Percentiles rank a stretch among this genome's conserved stretches.
Conservation (phyloP, 2,329 filamentous ascomycete species). For the Lecanosticta acicola region DNA sequence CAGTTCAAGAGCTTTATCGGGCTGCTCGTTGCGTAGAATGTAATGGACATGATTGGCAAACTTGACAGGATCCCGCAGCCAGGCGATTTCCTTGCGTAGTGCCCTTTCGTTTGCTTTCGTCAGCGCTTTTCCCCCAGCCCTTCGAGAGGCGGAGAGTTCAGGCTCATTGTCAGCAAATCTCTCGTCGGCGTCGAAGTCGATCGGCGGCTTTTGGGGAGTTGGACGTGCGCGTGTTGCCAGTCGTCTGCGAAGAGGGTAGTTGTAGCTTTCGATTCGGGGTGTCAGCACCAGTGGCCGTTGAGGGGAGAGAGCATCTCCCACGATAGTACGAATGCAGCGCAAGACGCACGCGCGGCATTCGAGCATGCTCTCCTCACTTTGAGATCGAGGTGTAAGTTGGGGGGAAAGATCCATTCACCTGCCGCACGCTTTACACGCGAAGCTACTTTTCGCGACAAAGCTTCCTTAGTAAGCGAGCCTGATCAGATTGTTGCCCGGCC, state of each 20-base stretch:
- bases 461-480: neutral
- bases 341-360: constrained; percentile 41
- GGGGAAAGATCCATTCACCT: neutral
- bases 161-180: neutral
- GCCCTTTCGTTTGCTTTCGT: constrained; percentile 18
- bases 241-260: no score
- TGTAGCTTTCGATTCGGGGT: constrained; percentile 6
- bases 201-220: constrained; percentile 7
- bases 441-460: neutral
- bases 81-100: constrained; percentile 54
- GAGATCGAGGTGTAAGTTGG: neutral
- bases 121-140: neutral
- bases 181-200: neutral
- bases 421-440: neutral
- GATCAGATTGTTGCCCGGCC: neutral
- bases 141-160: neutral
- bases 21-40: constrained; percentile 54
- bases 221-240: no score
- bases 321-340: constrained; percentile 40
- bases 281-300: constrained; percentile 20
- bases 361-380: constrained; percentile 34
- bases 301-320: constrained; percentile 21
- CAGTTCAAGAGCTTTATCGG: constrained; percentile 62
- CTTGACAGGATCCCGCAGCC: constrained; percentile 64
- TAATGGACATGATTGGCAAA: constrained; percentile 63